phyloP scores from a whole-genome alignment of 2,329 filamentous ascomycete genomes.

The Ceratocystis ficicola region DNA sequence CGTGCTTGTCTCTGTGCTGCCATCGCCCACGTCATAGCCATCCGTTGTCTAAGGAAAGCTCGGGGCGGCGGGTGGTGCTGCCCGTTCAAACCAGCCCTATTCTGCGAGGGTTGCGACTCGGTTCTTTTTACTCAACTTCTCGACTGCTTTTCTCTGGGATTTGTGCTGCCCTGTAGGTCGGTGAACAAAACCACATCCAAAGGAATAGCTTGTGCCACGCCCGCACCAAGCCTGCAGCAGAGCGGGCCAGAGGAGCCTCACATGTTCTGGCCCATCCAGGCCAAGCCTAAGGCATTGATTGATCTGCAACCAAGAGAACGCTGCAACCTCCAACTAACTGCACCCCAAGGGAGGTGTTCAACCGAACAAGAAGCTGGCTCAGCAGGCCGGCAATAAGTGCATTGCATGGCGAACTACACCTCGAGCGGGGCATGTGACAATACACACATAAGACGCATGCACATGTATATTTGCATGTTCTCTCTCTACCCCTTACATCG shows the following conservation, averaged over 20 bases:
- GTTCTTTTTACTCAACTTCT: background rate
- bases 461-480: background rate
- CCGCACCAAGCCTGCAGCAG: background rate
- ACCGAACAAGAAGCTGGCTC: background rate
- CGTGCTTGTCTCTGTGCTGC: constrained; percentile 2
- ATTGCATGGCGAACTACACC: background rate
- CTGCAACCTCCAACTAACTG: background rate
- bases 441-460: background rate
- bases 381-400: background rate
- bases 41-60: constrained; percentile 2
- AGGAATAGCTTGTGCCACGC: background rate
- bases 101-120: background rate
- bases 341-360: background rate
- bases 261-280: background rate
- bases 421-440: background rate
- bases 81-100: background rate
- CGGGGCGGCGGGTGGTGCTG: background rate
- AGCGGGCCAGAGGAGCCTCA: background rate
- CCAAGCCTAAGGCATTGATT: background rate
- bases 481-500: background rate
- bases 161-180: background rate
- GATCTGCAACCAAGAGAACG: constrained; percentile 1
- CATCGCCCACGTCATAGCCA: constrained; percentile 6
- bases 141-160: too few species aligned
- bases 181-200: background rate